These are phyloP conservation scores for Chenopodium quinoa DNA, from an alignment of 148 eudicot genomes.

Conservation along the genomic window DNA sequence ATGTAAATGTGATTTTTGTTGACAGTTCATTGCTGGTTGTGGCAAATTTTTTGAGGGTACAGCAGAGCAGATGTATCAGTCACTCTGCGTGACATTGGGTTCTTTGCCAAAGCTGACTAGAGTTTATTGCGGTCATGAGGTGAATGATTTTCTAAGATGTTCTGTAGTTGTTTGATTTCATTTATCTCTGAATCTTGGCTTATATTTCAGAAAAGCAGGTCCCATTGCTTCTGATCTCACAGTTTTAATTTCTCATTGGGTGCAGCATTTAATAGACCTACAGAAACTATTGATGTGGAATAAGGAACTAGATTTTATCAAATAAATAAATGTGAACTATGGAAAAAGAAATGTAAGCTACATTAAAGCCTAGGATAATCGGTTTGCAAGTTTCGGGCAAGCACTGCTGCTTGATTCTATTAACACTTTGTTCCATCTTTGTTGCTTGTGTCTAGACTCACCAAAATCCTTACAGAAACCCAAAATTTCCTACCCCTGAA, in stretches of 20 bases:
- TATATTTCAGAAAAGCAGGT: neutral
- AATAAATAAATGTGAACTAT: no score
- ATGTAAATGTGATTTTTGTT: constrained; percentile 7
- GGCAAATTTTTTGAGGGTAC: constrained; percentile 96
- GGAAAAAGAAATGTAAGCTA: neutral
- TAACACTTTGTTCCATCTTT: neutral
- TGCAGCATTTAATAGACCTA: neutral
- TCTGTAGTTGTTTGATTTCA: neutral
- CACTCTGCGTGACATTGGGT: constrained; percentile 76
- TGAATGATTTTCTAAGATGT: constrained; percentile 21
- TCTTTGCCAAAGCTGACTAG: constrained; percentile 87
- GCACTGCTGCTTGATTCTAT: neutral
- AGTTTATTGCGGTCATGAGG: constrained; percentile 98
- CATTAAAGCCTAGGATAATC: neutral
- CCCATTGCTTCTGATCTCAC: neutral
- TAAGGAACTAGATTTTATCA: neutral
- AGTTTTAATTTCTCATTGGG: neutral
- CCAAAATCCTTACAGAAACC: neutral
- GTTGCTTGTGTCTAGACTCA: neutral
- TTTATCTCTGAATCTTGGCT: neutral
- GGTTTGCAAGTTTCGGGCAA: neutral
- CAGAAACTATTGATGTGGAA: neutral
- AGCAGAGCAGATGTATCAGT: constrained; percentile 93
- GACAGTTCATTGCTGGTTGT: constrained; percentile 94
- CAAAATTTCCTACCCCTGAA: neutral